Conservation (phyloP, 495 filamentous ascomycete genomes). For the Letharia lupina region DNA sequence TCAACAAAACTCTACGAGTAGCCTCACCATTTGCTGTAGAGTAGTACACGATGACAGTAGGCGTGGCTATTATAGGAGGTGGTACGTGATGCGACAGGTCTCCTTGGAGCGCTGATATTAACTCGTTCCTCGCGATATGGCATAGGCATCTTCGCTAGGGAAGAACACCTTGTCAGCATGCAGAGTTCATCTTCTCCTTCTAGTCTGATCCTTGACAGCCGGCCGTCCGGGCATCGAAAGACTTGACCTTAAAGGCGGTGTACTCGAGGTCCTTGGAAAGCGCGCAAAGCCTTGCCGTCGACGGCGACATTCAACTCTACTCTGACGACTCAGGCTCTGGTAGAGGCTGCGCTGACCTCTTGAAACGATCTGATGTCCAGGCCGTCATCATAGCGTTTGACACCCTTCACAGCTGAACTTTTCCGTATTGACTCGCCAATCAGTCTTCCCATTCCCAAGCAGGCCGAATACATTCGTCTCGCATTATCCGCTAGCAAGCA, state of each 20-base stretch:
- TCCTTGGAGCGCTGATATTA: slow-evolving; percentile 3
- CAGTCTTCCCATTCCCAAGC: slow-evolving; percentile 50
- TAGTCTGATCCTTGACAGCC: slow-evolving; percentile 12
- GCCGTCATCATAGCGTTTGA: slow-evolving; percentile 33
- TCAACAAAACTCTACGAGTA: neutral
- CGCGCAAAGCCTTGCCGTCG: slow-evolving; percentile 11
- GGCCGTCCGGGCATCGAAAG: slow-evolving; percentile 17
- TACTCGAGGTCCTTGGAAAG: slow-evolving; percentile 25
- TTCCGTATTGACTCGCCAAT: neutral
- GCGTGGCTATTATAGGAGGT: slow-evolving; percentile 22
- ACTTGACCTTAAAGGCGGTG: slow-evolving; percentile 25
- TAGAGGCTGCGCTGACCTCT: slow-evolving; percentile 19
- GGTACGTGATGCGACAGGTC: slow-evolving; percentile 7
- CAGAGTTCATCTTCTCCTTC: neutral
- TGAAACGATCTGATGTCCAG: slow-evolving; percentile 24
- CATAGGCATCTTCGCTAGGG: slow-evolving; percentile 37
- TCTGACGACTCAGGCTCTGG: slow-evolving; percentile 19
- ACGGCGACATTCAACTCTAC: slow-evolving; percentile 21
- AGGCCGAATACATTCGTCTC: slow-evolving; percentile 49
- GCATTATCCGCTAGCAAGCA: slow-evolving; percentile 66
- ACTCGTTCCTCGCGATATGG: neutral
- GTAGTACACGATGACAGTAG: slow-evolving; percentile 17
- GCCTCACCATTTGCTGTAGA: neutral
- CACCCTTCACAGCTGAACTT: slow-evolving; percentile 30
- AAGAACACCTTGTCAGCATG: slow-evolving; percentile 36